phyloP scores from a whole-genome alignment of 2,329 filamentous ascomycete genomes.

The Aspergillus proliferans region DNA sequence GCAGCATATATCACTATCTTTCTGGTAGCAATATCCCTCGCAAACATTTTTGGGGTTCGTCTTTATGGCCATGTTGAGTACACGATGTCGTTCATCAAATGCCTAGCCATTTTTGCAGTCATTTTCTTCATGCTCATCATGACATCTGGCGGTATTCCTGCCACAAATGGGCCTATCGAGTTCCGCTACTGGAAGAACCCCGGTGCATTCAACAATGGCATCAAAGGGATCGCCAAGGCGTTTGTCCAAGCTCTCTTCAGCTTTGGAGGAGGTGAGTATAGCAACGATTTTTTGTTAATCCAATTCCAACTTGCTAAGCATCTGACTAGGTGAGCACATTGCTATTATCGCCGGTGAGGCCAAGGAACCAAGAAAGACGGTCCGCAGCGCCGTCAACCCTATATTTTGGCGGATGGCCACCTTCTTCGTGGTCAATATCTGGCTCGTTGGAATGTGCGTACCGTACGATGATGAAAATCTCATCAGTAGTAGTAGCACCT shows the following conservation, averaged over 20 bases:
- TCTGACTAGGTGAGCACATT: conserved; percentile 21
- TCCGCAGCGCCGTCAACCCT: conserved; percentile 25
- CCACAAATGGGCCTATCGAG: conserved; percentile 26
- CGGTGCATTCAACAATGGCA: conserved; percentile 24
- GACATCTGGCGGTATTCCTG: conserved; percentile 27
- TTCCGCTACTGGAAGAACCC: conserved; percentile 26
- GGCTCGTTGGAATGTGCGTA: conserved; percentile 31
- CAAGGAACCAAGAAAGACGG: conserved; percentile 21
- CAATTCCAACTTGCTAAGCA: not conserved
- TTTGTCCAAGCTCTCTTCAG: conserved; percentile 31
- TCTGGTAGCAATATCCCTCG: conserved; percentile 18
- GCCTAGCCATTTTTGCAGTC: conserved; percentile 24
- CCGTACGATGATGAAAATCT: conserved; percentile 24
- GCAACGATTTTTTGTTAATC: not conserved
- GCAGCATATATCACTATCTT: conserved; percentile 31
- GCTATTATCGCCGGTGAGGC: conserved; percentile 29
- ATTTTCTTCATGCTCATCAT: conserved; percentile 33
- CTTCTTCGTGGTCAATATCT: conserved; percentile 31
- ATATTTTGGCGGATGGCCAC: conserved; percentile 31
- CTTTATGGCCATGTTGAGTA: conserved; percentile 28
- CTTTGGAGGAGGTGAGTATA: conserved; percentile 21
- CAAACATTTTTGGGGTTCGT: conserved; percentile 22
- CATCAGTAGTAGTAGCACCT: conserved; percentile 21
- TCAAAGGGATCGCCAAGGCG: conserved; percentile 30
- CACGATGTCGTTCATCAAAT: conserved; percentile 27